Conservation (phyloP, 257 asterid species). For the Solanum appendiculatum region DNA sequence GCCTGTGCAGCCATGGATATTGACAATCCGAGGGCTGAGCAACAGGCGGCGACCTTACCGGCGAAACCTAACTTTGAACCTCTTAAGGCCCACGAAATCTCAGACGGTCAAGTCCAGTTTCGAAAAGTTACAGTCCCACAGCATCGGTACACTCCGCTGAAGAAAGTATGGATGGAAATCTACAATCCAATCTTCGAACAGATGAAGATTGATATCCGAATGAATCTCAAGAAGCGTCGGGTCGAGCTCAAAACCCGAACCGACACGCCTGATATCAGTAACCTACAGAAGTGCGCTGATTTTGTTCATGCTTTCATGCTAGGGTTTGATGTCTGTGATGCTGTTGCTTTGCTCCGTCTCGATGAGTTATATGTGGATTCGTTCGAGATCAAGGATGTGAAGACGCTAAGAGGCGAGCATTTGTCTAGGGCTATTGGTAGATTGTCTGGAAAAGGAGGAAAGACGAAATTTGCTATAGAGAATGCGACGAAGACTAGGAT, state of each 20-base stretch:
- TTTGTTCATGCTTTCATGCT: constrained; percentile 87
- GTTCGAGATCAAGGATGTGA: constrained; percentile 85
- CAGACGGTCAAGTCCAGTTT: constrained; percentile 68
- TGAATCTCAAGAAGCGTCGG: constrained; percentile 76
- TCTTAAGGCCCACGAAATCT: constrained; percentile 67
- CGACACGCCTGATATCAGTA: constrained; percentile 80
- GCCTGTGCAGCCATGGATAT: background rate
- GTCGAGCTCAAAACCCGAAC: constrained; percentile 76
- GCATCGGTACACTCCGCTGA: constrained; percentile 71
- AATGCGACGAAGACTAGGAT: background rate
- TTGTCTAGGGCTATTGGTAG: constrained; percentile 24
- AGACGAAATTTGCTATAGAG: background rate
- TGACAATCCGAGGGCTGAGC: background rate
- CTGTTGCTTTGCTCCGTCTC: constrained; percentile 65
- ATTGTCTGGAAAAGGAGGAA: background rate
- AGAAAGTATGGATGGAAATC: constrained; percentile 69
- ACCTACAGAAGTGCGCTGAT: constrained; percentile 79
- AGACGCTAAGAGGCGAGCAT: constrained; percentile 80
- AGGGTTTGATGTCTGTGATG: constrained; percentile 67
- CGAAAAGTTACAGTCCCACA: constrained; percentile 65
- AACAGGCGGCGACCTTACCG: background rate
- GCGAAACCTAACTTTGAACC: constrained; percentile 61
- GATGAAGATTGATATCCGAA: constrained; percentile 77
- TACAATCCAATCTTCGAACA: constrained; percentile 60
- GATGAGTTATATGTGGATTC: constrained; percentile 82